Percentiles rank a stretch among this genome's conserved stretches.
Evolutionary conservation across 2,329 filamentous ascomycete genomes (phyloP).

Genomic region (Didymella glomerata): DNA sequence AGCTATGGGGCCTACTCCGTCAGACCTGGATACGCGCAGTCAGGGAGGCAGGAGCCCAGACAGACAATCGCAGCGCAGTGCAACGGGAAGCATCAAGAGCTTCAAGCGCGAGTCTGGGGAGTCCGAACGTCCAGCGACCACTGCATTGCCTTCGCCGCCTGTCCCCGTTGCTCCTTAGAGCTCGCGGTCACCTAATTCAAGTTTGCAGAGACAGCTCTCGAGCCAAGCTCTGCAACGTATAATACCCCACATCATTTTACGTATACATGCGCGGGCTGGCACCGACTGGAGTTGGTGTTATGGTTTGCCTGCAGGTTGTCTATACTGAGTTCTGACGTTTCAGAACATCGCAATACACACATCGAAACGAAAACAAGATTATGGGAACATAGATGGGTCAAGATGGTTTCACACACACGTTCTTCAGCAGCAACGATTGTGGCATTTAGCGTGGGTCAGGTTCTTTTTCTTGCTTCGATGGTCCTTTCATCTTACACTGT

Average conservation of each 20-base stretch:
- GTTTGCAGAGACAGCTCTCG: not conserved
- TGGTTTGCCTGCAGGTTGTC: slow-evolving; percentile 7
- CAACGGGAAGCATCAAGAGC: slow-evolving; percentile 46
- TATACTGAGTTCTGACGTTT: slow-evolving; percentile 12
- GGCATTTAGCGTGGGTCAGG: slow-evolving; percentile 52
- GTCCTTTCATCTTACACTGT: slow-evolving; percentile 31
- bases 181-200: not conserved
- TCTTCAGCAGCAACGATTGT: slow-evolving; percentile 45
- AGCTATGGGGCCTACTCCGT: slow-evolving; percentile 27
- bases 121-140: slow-evolving; percentile 28
- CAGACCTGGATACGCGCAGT: slow-evolving; percentile 39
- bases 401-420: slow-evolving; percentile 25
- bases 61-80: slow-evolving; percentile 46
- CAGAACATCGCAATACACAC: slow-evolving; percentile 22
- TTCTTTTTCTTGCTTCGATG: slow-evolving; percentile 29
- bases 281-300: slow-evolving; percentile 37
- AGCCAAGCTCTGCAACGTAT: not conserved
- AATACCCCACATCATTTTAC: slow-evolving; percentile 17
- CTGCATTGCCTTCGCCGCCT: slow-evolving; percentile 32
- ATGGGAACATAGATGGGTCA: slow-evolving; percentile 26
- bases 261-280: slow-evolving; percentile 37
- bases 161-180: slow-evolving; percentile 27
- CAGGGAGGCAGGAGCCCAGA: slow-evolving; percentile 45
- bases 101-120: slow-evolving; percentile 47
- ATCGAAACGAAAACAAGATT: slow-evolving; percentile 32